These are phyloP conservation scores for Blastobotrys ciferrii DNA, from an alignment of 1,139 yeast species.

Conservation along the genomic window DNA sequence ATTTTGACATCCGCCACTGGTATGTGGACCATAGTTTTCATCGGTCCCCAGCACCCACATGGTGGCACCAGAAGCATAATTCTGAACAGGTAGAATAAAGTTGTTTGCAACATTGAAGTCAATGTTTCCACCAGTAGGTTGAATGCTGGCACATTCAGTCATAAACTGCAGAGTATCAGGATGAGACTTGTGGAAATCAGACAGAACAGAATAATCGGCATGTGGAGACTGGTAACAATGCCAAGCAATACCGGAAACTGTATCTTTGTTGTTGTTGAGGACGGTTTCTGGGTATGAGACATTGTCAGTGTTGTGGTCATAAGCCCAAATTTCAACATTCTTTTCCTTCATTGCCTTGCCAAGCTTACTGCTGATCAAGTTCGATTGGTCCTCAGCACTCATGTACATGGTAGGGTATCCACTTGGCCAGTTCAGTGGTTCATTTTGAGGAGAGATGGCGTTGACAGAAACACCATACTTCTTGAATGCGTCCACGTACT, in stretches of 20 bases:
- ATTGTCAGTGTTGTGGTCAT: constrained; percentile 18
- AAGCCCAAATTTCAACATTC: constrained; percentile 15
- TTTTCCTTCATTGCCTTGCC: constrained; percentile 12
- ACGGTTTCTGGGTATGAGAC: constrained; percentile 12
- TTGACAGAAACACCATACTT: constrained; percentile 12
- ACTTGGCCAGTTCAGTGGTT: constrained; percentile 17
- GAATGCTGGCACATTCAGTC: constrained; percentile 14
- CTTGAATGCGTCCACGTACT: constrained; percentile 16
- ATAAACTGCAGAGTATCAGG: constrained; percentile 18
- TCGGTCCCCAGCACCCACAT: constrained; percentile 19
- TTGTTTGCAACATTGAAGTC: constrained; percentile 14
- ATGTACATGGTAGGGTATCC: constrained; percentile 17
- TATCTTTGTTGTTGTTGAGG: constrained; percentile 15
- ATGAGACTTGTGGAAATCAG: constrained; percentile 13
- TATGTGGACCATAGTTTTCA: constrained; percentile 15
- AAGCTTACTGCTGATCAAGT: constrained; percentile 11
- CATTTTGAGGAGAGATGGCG: constrained; percentile 18
- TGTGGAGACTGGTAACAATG: constrained; percentile 19
- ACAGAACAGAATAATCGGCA: constrained; percentile 14
- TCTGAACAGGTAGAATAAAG: constrained; percentile 16
- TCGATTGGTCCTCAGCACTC: constrained; percentile 10
- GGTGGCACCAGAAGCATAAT: constrained; percentile 16
- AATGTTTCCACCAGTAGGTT: background rate
- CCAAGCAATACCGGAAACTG: constrained; percentile 19
- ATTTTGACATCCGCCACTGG: constrained; percentile 15